Evolutionary conservation across 176 grass and related monocot genomes (phyloP).

Genomic region (Zizania latifolia): DNA sequence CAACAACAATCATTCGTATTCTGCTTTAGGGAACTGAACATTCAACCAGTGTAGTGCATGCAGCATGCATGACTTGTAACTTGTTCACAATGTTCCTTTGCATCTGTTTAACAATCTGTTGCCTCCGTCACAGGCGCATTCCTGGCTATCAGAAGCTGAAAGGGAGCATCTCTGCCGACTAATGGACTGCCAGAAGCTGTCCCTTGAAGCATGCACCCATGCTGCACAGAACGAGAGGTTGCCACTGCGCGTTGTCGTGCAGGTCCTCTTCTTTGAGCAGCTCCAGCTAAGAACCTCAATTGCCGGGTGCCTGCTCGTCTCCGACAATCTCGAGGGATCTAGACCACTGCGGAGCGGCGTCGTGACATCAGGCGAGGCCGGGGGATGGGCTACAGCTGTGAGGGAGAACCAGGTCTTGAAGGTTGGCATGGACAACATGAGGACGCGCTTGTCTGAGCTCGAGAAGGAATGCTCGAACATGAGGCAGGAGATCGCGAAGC

Average conservation of each 20-base stretch:
- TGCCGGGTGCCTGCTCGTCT: slow-evolving; percentile 76
- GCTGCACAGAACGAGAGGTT: slow-evolving; percentile 88
- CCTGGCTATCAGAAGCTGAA: slow-evolving; percentile 68
- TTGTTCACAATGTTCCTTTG: neutral
- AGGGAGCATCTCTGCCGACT: slow-evolving; percentile 73
- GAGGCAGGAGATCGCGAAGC: slow-evolving; percentile 81
- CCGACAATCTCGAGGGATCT: slow-evolving; percentile 71
- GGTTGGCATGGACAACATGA: slow-evolving; percentile 82
- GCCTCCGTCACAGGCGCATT: slow-evolving; percentile 64
- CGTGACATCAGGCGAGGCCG: slow-evolving; percentile 48
- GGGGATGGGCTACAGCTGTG: slow-evolving; percentile 53
- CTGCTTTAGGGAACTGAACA: neutral
- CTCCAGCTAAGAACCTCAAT: slow-evolving; percentile 84
- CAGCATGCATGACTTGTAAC: too few species aligned
- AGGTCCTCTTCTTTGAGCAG: slow-evolving; percentile 94
- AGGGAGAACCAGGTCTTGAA: slow-evolving; percentile 90
- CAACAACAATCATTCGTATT: neutral
- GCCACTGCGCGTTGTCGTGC: slow-evolving; percentile 63
- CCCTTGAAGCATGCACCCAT: slow-evolving; percentile 84
- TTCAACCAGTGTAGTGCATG: neutral
- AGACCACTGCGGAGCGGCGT: slow-evolving; percentile 51
- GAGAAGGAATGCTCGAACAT: slow-evolving; percentile 81
- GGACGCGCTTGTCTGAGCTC: slow-evolving; percentile 60
- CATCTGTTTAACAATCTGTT: slow-evolving; percentile 12
- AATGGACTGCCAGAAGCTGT: slow-evolving; percentile 91